phyloP scores from a whole-genome alignment of 169 alveolate genomes.

The Eimeria sp. region DNA sequence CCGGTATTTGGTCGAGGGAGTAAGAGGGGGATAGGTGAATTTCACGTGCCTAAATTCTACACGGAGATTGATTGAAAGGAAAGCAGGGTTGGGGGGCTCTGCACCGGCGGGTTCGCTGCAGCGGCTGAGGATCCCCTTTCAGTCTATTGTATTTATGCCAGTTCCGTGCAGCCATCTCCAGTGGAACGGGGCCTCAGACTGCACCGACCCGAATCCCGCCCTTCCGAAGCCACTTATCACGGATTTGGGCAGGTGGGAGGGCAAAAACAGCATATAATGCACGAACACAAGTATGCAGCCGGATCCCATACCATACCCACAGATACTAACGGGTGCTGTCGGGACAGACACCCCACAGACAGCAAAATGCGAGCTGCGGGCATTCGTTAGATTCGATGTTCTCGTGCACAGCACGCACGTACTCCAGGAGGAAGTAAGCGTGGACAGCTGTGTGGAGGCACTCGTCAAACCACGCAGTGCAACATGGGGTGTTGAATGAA shows the following conservation, averaged over 20 bases:
- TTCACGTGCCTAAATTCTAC: slow-evolving; percentile 57
- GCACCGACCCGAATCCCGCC: slow-evolving; percentile 28
- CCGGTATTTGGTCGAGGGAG: slow-evolving; percentile 4
- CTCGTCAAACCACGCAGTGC: no score
- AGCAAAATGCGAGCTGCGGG: background rate
- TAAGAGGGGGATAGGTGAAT: slow-evolving; percentile 48
- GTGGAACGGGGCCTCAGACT: slow-evolving; percentile 87
- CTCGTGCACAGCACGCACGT: background rate
- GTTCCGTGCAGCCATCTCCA: slow-evolving; percentile 85
- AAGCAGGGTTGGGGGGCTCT: slow-evolving; percentile 63
- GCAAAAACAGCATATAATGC: background rate
- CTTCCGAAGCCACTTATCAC: background rate
- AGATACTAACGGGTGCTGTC: background rate
- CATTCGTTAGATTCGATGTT: background rate
- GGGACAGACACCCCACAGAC: background rate
- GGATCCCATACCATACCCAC: background rate
- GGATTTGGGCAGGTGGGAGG: background rate
- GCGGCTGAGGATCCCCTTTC: slow-evolving; percentile 67
- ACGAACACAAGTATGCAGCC: background rate
- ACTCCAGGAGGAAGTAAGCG: background rate
- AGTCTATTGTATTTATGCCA: slow-evolving; percentile 84
- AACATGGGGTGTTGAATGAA: no score
- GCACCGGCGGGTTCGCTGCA: slow-evolving; percentile 44
- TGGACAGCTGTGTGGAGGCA: no score
- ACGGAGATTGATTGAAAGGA: slow-evolving; percentile 40